These are phyloP conservation scores for Gonium pectorale DNA, from an alignment of 139 green algal species.

Conservation along the genomic window DNA sequence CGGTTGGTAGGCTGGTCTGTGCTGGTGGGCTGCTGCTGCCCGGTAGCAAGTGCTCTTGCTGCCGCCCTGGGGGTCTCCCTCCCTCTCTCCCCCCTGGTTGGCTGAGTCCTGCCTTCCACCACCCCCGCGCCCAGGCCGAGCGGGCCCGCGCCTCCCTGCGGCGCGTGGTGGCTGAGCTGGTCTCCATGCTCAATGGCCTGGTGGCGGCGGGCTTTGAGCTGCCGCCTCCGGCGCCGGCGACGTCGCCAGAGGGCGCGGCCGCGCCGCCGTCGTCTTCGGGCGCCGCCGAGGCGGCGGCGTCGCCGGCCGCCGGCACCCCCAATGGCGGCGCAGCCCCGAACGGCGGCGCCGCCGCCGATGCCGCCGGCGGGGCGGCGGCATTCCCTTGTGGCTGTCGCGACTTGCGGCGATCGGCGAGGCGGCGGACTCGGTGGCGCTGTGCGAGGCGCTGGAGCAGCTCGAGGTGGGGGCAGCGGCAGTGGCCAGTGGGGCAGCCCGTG, in stretches of 20 bases:
- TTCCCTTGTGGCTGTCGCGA: conserved; percentile 38
- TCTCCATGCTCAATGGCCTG: conserved; percentile 29
- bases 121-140: not conserved
- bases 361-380: not conserved
- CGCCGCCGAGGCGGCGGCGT: not conserved
- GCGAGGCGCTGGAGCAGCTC: not conserved
- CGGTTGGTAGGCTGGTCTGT: no score
- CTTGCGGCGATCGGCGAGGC: not conserved
- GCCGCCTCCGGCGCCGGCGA: not conserved
- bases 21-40: no score
- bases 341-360: not conserved
- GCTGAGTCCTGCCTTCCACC: no score
- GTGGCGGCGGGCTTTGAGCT: conserved; percentile 42
- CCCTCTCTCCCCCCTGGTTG: no score
- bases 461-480: conserved; percentile 21
- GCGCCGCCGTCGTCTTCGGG: not conserved
- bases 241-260: not conserved
- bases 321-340: not conserved
- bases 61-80: no score
- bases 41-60: no score
- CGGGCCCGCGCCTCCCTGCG: not conserved
- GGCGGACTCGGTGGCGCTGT: not conserved
- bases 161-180: not conserved
- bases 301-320: not conserved
- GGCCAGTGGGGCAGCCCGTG: no score